Percentiles rank a stretch among this genome's conserved stretches.
These are phyloP conservation scores for Immersiella caudata DNA, from an alignment of 495 filamentous ascomycete species.

Conservation along the genomic window DNA sequence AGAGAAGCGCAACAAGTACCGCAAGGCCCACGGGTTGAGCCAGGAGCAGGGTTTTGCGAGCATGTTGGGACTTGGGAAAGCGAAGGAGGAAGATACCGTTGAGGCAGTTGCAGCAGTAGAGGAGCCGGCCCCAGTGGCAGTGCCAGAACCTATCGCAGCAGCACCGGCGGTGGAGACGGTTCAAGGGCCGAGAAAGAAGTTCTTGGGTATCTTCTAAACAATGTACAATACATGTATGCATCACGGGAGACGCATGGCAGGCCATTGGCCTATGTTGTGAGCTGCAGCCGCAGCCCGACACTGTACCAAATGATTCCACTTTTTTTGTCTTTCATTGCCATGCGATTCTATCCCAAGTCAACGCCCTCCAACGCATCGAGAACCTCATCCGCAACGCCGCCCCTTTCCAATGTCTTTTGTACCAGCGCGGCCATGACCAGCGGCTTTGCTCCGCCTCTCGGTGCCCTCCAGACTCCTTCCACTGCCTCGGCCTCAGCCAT, in stretches of 20 bases:
- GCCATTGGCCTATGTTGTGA: neutral
- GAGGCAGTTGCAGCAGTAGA: constrained; percentile 8
- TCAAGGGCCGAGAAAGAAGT: constrained; percentile 42
- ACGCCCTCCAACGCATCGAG: constrained; percentile 73
- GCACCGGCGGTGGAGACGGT: constrained; percentile 21
- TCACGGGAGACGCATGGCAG: neutral
- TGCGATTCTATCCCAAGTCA: constrained; percentile 43
- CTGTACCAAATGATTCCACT: neutral
- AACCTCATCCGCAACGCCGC: constrained; percentile 84
- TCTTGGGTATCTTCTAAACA: constrained; percentile 47
- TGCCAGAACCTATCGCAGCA: neutral
- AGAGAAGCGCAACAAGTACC: constrained; percentile 74
- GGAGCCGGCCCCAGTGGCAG: neutral
- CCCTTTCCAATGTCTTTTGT: constrained; percentile 63
- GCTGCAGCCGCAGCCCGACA: neutral
- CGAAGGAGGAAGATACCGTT: constrained; percentile 19
- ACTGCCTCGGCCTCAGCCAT: constrained; percentile 58
- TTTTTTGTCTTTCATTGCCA: neutral
- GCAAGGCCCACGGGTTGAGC: constrained; percentile 79
- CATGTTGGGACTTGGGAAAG: constrained; percentile 24
- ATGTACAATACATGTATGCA: constrained; percentile 18
- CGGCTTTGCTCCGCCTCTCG: constrained; percentile 74
- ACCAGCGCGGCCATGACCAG: constrained; percentile 67
- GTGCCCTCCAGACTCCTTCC: constrained; percentile 77
- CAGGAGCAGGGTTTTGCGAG: constrained; percentile 47